These are phyloP conservation scores for Rhodotorula sp. DNA, from an alignment of 1,284 basidiomycete genomes.

Conservation along the genomic window DNA sequence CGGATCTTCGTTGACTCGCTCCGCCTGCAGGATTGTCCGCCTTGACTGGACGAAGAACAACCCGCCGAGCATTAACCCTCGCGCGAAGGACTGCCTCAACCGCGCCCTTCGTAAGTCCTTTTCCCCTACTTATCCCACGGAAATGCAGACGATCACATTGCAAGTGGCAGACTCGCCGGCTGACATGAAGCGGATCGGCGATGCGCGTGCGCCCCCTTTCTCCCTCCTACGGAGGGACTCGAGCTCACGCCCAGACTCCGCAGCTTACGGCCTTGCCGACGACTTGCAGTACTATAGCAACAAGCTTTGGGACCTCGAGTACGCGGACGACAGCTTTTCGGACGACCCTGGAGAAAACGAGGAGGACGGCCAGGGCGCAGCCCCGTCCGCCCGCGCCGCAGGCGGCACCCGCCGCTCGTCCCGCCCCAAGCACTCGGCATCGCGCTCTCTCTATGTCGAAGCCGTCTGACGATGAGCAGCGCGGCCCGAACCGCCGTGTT, in stretches of 20 bases:
- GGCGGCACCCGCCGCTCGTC: too few species aligned
- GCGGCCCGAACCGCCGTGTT: too few species aligned
- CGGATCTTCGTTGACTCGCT: rapidly evolving
- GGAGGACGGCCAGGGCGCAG: not conserved
- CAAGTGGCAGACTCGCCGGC: not conserved
- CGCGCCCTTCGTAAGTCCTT: not conserved
- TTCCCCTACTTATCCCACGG: too few species aligned
- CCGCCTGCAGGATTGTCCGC: not conserved
- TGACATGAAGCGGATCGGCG: not conserved
- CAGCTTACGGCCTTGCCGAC: not conserved
- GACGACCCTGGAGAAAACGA: not conserved
- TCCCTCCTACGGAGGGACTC: rapidly evolving
- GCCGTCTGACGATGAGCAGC: too few species aligned
- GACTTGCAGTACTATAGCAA: not conserved
- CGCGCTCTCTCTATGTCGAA: too few species aligned
- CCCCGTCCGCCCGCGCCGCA: not conserved
- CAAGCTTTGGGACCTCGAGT: not conserved
- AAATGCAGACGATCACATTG: not conserved
- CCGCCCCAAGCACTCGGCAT: too few species aligned
- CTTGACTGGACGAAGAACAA: not conserved
- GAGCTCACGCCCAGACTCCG: not conserved
- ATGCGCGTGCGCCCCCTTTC: not conserved
- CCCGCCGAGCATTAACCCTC: not conserved
- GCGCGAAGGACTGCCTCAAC: not conserved
- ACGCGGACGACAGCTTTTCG: not conserved